Evolutionary conservation across 352 stramenopile genomes (phyloP), one percentile per base, ranked within the genome.

Genomic region (Globisporangium paddicum): DNA sequence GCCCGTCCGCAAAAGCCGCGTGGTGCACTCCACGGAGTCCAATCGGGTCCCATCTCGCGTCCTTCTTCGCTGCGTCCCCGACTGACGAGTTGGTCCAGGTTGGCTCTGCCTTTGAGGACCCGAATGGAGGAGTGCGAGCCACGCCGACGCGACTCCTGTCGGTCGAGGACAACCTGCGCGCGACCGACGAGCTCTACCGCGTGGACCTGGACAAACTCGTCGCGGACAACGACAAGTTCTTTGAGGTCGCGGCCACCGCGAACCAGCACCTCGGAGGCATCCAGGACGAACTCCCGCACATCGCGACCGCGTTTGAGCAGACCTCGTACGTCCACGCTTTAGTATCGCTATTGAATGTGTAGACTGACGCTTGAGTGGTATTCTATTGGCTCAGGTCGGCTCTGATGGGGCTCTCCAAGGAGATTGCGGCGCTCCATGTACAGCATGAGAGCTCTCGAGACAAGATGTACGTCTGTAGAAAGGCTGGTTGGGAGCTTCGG

Each of bases 11-110:
- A 0, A 89, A 83, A 64, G 45, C 68, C 4, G 77, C 80, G 5
- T 88, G 77, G 80, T 79, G 71, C 45, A 88, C 80, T 2, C 80
- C 77, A 9, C 72, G 80, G n/a, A 75, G 63, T 56, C 65, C 69
- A 13, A 52, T 52, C 18, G 37, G 45, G 16, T 75, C 70, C 13
- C 70, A 71, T 21, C 60, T 76, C 28, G 62, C 62, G 1, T 64
- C 65, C 16, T 82, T 86, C 52, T 84, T 87, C 54, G 61, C 30
- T 14, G 34, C 14, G 18, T 62, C 25, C 25, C 61, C 7, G 28
- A 53, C 2, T 5, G 45, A 45, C 10, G 21, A 30, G 34, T 40
- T 58, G 4, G 7, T n/a, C n/a, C n/a, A n/a, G n/a, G 28, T 11
- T 44, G 49, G 10, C 4, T 4, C 10, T 37, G 14, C 5, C 1